Percentiles rank a stretch among this genome's conserved stretches.
phyloP scores from a whole-genome alignment of 2,329 filamentous ascomycete genomes.

The Myriosclerotinia scirpicola region DNA sequence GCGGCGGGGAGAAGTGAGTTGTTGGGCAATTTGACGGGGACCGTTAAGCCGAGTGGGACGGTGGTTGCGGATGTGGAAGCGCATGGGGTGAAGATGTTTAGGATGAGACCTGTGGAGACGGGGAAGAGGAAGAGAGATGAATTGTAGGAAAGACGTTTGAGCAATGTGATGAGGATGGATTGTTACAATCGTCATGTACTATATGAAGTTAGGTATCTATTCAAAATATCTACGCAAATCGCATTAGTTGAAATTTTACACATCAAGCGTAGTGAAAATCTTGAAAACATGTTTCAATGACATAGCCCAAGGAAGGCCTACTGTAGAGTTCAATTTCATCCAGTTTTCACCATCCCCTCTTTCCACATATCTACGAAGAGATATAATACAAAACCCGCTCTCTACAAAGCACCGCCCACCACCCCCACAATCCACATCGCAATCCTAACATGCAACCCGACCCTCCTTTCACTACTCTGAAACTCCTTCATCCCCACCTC shows the following conservation, averaged over 20 bases:
- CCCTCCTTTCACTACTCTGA: slow-evolving; percentile 75
- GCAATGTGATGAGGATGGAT: neutral
- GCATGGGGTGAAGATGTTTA: slow-evolving; percentile 53
- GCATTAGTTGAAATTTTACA: neutral
- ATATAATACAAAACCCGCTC: neutral
- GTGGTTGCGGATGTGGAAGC: slow-evolving; percentile 47
- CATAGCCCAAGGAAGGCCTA: too few relatives aligned
- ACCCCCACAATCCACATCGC: slow-evolving; percentile 93
- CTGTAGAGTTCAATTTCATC: neutral
- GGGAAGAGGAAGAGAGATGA: slow-evolving; percentile 41
- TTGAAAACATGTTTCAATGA: neutral
- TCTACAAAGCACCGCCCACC: slow-evolving; percentile 80
- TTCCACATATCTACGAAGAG: neutral
- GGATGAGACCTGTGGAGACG: slow-evolving; percentile 40
- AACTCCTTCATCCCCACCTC: slow-evolving; percentile 75
- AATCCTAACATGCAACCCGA: slow-evolving; percentile 78
- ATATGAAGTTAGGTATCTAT: neutral
- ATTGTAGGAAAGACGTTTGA: slow-evolving; percentile 45
- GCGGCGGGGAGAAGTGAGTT: slow-evolving; percentile 46
- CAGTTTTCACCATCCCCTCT: neutral
- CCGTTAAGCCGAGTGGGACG: slow-evolving; percentile 46
- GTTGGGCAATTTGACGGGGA: slow-evolving; percentile 49
- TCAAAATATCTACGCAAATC: neutral
- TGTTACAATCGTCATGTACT: neutral
- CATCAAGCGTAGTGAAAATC: neutral